These are phyloP conservation scores for Talaromyces sp. DNA, from an alignment of 2,329 filamentous ascomycete species.

Conservation along the genomic window DNA sequence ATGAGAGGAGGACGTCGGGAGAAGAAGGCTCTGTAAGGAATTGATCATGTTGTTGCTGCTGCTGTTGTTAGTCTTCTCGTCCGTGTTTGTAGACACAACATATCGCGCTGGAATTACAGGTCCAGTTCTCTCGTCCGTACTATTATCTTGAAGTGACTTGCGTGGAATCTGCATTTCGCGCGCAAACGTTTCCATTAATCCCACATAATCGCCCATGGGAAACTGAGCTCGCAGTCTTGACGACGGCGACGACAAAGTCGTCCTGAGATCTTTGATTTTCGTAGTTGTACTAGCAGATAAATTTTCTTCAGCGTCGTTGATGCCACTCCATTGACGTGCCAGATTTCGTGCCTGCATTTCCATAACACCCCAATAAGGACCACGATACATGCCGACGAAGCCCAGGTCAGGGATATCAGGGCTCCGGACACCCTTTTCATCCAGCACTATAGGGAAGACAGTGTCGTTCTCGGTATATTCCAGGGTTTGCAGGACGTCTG, in stretches of 20 bases:
- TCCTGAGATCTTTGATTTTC: conserved; percentile 13
- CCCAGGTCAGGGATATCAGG: conserved; percentile 59
- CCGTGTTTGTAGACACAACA: not conserved
- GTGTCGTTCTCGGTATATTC: conserved; percentile 52
- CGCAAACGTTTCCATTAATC: conserved; percentile 67
- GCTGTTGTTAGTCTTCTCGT: not conserved
- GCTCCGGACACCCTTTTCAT: conserved; percentile 62
- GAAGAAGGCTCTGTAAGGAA: not conserved
- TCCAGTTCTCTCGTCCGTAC: not conserved
- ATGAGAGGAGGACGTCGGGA: not conserved
- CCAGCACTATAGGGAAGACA: conserved; percentile 60
- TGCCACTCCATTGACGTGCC: conserved; percentile 52
- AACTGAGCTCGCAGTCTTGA: conserved; percentile 57
- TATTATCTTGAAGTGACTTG: not conserved
- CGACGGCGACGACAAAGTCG: no score
- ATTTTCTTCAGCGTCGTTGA: conserved; percentile 24
- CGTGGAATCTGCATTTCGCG: conserved; percentile 52
- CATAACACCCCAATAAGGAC: conserved; percentile 81
- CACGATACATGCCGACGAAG: conserved; percentile 79
- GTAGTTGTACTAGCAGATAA: no score
- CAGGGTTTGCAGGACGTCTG: conserved; percentile 52
- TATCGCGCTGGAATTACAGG: conserved; percentile 11
- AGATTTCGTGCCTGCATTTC: conserved; percentile 76
- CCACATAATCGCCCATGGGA: conserved; percentile 77
- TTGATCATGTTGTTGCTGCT: not conserved